phyloP scores from a whole-genome alignment of 164 flowering plant genomes.

The Macadamia tetraphylla region DNA sequence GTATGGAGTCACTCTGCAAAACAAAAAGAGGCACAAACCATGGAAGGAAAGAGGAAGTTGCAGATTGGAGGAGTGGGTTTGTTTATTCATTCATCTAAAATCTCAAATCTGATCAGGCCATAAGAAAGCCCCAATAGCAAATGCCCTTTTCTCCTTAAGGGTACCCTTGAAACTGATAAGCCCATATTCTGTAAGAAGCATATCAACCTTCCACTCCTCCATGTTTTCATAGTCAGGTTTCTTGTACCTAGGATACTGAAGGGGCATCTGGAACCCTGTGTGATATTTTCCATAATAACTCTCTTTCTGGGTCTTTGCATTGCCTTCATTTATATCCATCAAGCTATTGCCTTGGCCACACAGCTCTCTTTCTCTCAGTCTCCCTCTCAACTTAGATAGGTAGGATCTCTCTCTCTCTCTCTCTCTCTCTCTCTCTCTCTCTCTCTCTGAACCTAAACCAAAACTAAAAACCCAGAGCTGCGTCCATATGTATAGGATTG shows the following conservation, averaged over 20 bases:
- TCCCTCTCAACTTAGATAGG: too few relatives aligned
- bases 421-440: too few relatives aligned
- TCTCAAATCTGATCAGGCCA: conserved; percentile 39
- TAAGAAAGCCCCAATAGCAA: conserved; percentile 41
- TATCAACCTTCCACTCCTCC: conserved; percentile 34
- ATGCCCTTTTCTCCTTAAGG: conserved; percentile 36
- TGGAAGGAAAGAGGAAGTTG: too few relatives aligned
- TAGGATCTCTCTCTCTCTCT: too few relatives aligned
- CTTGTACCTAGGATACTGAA: conserved; percentile 41
- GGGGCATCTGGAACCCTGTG: conserved; percentile 37
- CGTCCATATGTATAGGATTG: too few relatives aligned
- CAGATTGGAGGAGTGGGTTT: too few relatives aligned
- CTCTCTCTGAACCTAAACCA: too few relatives aligned
- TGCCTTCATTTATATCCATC: conserved; percentile 5
- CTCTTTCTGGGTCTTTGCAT: background rate
- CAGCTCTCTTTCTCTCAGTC: too few relatives aligned
- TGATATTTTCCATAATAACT: conserved; percentile 4
- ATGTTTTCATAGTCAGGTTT: conserved; percentile 27
- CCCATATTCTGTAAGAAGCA: conserved; percentile 33
- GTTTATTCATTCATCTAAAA: too few relatives aligned
- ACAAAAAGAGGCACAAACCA: too few relatives aligned
- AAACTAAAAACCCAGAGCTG: too few relatives aligned
- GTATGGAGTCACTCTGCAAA: too few relatives aligned
- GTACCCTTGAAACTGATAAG: conserved; percentile 22
- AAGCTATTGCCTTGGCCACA: background rate